These are phyloP conservation scores for Sarocladium oryzae DNA, from an alignment of 2,329 filamentous ascomycete genomes.

Conservation along the genomic window DNA sequence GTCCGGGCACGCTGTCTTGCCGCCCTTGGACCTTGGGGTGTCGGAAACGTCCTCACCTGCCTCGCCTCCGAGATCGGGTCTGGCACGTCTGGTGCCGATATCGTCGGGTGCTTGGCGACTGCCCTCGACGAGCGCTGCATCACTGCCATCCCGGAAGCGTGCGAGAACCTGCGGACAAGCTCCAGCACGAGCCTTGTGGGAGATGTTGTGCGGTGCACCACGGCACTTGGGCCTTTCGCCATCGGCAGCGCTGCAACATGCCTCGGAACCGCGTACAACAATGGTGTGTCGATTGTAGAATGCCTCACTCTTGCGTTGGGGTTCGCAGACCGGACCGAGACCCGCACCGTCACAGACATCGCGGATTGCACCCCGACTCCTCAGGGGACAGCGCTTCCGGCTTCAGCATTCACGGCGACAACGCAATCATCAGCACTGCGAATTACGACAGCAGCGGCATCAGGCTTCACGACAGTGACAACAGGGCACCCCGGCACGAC, in stretches of 20 bases:
- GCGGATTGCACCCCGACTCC: neutral
- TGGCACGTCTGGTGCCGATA: constrained; percentile 9
- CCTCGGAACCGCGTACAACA: constrained; percentile 9
- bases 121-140: constrained; percentile 11
- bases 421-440: too few relatives aligned
- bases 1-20: constrained; percentile 10
- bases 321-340: constrained; percentile 4
- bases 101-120: constrained; percentile 11
- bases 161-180: neutral
- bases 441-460: too few relatives aligned
- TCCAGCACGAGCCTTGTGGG: neutral
- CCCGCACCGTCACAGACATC: neutral
- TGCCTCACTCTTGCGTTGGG: constrained; percentile 10
- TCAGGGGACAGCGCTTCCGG: too few relatives aligned
- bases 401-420: too few relatives aligned
- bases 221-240: constrained; percentile 13
- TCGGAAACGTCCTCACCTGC: constrained; percentile 10
- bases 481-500: too few relatives aligned
- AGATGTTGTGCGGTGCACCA: constrained; percentile 8
- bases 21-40: constrained; percentile 11
- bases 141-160: constrained; percentile 9
- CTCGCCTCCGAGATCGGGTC: constrained; percentile 2
- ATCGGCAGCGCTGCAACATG: constrained; percentile 11
- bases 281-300: constrained; percentile 7
- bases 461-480: too few relatives aligned